A percentile compares a stretch with the other conserved stretches of the same genome.
Evolutionary conservation across 2,329 filamentous ascomycete species (phyloP).

Genomic region (Apiospora rasikravindrae): DNA sequence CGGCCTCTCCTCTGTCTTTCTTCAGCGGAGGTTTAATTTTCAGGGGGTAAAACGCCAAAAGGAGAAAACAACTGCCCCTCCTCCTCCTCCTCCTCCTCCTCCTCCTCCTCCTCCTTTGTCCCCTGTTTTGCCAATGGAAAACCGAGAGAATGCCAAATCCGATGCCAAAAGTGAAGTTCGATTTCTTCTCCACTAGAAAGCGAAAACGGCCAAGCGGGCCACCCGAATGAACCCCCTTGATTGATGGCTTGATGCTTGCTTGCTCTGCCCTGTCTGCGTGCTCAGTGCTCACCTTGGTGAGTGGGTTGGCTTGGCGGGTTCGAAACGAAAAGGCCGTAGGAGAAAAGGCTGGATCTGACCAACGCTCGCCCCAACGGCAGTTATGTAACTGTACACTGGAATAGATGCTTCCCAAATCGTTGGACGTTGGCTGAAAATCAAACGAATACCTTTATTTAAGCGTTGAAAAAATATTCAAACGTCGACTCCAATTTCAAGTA

Average conservation of each 20-base stretch:
- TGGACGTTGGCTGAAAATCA: too few species aligned
- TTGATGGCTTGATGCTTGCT: background rate
- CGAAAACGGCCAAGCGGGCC: background rate
- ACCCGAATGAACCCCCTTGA: background rate
- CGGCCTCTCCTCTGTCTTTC: background rate
- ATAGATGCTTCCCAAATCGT: too few species aligned
- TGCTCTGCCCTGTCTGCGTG: background rate
- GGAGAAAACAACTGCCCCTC: background rate
- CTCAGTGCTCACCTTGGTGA: background rate
- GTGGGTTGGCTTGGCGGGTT: background rate
- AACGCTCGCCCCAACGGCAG: too few species aligned
- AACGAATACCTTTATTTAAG: too few species aligned
- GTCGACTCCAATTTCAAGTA: too few species aligned
- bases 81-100: background rate
- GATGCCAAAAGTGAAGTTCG: background rate
- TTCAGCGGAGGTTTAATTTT: conserved; percentile 1
- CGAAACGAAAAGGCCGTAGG: background rate
- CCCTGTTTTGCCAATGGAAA: conserved; percentile 1
- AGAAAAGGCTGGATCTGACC: too few species aligned
- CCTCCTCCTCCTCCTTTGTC: background rate
- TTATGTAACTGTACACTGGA: too few species aligned
- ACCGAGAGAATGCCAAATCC: background rate
- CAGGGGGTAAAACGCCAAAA: background rate
- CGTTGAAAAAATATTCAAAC: too few species aligned
- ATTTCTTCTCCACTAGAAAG: background rate